These are phyloP conservation scores for Porcisia hertigi DNA, from an alignment of 208 protist genomes.

Conservation along the genomic window DNA sequence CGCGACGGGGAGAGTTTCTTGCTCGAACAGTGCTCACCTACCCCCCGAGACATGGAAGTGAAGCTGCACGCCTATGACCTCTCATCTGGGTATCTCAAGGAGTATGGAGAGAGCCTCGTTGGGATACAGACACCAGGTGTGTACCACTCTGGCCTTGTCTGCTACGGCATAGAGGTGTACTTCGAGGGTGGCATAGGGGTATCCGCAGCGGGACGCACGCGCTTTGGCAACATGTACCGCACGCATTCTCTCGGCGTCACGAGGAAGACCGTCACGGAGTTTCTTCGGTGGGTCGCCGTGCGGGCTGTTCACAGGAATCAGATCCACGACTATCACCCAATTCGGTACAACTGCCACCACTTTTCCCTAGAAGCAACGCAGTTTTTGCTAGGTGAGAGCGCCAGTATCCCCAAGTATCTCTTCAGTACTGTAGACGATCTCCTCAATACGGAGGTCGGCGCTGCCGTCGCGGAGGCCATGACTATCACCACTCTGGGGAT, in stretches of 20 bases:
- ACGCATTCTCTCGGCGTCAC: slow-evolving; percentile 58
- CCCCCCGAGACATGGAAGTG: slow-evolving; percentile 24
- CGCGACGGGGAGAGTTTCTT: slow-evolving; percentile 42
- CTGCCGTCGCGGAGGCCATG: slow-evolving; percentile 42
- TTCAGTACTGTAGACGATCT: slow-evolving; percentile 49
- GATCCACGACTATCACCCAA: slow-evolving; percentile 83
- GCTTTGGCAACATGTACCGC: slow-evolving; percentile 80
- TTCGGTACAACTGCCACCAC: slow-evolving; percentile 94
- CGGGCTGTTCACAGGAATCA: slow-evolving; percentile 40
- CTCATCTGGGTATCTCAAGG: slow-evolving; percentile 65
- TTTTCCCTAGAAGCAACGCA: slow-evolving; percentile 71
- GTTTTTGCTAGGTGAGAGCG: slow-evolving; percentile 56
- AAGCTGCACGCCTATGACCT: slow-evolving; percentile 92
- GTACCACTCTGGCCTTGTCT: slow-evolving; percentile 92
- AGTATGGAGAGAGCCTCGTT: slow-evolving; percentile 55
- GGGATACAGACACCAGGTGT: slow-evolving; percentile 82
- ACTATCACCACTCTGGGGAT: slow-evolving; percentile 44
- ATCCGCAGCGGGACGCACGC: slow-evolving; percentile 57
- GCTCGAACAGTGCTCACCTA: slow-evolving; percentile 13
- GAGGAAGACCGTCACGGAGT: slow-evolving; percentile 41
- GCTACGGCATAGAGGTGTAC: slow-evolving; percentile 93
- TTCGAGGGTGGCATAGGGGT: slow-evolving; percentile 92
- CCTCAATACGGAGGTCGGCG: slow-evolving; percentile 46
- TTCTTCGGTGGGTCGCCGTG: slow-evolving; percentile 53
- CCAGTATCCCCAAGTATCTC: slow-evolving; percentile 46